phyloP scores from a whole-genome alignment of 2,329 filamentous ascomycete genomes.

The Zymoseptoria pseudotritici region DNA sequence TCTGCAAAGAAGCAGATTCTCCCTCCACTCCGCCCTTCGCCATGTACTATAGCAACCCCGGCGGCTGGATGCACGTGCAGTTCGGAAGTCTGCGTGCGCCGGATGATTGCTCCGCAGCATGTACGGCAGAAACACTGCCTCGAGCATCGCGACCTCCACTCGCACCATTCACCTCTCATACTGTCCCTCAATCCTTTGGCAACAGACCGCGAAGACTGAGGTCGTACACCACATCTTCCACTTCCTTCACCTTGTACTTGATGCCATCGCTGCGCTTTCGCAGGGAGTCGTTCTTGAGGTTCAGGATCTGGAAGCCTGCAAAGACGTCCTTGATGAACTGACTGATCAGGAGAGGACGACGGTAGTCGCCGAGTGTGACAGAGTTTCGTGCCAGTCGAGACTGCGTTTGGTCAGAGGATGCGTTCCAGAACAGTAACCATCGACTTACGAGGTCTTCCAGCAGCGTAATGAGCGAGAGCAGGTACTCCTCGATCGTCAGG shows the following conservation, averaged over 20 bases:
- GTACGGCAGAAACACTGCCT: background rate
- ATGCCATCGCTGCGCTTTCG: slow-evolving; percentile 83
- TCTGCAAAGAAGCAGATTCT: background rate
- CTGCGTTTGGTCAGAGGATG: slow-evolving; percentile 28
- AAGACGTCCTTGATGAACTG: slow-evolving; percentile 92
- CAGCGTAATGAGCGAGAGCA: slow-evolving; percentile 76
- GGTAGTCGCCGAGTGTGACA: slow-evolving; percentile 83
- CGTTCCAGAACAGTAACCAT: background rate
- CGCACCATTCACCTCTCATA: background rate
- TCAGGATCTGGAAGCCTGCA: slow-evolving; percentile 92
- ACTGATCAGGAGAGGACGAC: slow-evolving; percentile 78
- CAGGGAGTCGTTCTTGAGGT: slow-evolving; percentile 91
- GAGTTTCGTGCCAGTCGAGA: slow-evolving; percentile 87
- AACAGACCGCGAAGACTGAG: slow-evolving; percentile 72
- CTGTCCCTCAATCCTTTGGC: slow-evolving; percentile 15
- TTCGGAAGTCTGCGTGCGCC: background rate
- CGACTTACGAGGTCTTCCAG: slow-evolving; percentile 70
- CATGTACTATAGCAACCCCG: background rate
- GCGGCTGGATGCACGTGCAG: background rate
- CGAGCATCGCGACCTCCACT: background rate
- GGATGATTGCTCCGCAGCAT: background rate
- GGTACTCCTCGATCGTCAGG: slow-evolving; percentile 93
- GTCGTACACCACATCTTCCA: slow-evolving; percentile 97
- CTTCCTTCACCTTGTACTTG: slow-evolving; percentile 96
- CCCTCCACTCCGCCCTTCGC: background rate